These are phyloP conservation scores for Pachysandra terminalis DNA, from an alignment of 164 flowering plant genomes.

Conservation along the genomic window DNA sequence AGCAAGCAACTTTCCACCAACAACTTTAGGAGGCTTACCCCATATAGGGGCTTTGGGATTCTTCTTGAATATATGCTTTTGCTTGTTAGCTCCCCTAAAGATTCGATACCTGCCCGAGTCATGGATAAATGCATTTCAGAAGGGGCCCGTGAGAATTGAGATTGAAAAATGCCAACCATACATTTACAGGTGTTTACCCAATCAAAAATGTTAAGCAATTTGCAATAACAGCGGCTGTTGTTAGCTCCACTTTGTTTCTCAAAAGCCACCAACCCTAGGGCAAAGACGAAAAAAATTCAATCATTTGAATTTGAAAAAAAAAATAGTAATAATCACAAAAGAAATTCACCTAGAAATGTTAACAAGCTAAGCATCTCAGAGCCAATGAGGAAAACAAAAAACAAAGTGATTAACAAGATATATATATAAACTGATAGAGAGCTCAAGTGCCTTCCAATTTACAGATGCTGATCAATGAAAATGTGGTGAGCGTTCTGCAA, in stretches of 20 bases:
- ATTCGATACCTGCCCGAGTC: constrained; percentile 57
- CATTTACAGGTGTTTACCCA: constrained; percentile 48
- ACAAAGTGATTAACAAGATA: no score
- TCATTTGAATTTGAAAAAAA: not conserved
- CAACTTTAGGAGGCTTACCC: constrained; percentile 82
- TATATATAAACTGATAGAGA: not conserved
- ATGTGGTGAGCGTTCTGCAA: not conserved
- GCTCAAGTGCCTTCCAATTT: not conserved
- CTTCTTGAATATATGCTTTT: constrained; percentile 87
- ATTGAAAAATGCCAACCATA: not conserved
- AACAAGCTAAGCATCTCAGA: no score
- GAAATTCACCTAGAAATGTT: not conserved
- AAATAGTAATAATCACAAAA: not conserved
- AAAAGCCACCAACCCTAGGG: constrained; percentile 97
- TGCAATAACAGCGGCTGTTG: constrained; percentile 65
- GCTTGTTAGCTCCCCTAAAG: constrained; percentile 94
- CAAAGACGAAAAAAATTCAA: constrained; percentile 11
- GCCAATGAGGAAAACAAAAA: no score
- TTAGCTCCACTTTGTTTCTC: constrained; percentile 65
- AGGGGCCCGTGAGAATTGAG: not conserved
- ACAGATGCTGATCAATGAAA: not conserved
- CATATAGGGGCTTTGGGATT: constrained; percentile 80
- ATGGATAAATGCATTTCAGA: constrained; percentile 1
- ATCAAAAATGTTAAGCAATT: constrained; percentile 69
- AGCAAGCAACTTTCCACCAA: constrained; percentile 95